A percentile compares a stretch with the other conserved stretches of the same genome.
These are phyloP conservation scores for Eremothecium gossypii DNA, from an alignment of 1,139 yeast species.

Conservation along the genomic window DNA sequence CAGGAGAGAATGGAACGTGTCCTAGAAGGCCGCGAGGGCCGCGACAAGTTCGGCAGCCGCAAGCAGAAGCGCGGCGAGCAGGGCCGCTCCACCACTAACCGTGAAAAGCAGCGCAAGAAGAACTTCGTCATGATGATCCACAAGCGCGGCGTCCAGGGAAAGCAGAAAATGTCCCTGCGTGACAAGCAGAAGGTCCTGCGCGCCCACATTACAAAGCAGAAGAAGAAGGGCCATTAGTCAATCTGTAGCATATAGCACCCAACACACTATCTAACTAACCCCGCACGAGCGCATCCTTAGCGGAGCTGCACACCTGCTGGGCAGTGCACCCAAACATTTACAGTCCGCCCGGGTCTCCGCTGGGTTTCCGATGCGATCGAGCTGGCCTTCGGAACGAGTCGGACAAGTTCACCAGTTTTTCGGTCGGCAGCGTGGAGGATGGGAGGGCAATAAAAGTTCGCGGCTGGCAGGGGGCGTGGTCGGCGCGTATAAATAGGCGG, in stretches of 20 bases:
- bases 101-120: slow-evolving; percentile 96
- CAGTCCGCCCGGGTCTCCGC: no score
- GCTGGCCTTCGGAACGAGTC: no score
- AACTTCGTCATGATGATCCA: slow-evolving; percentile 98
- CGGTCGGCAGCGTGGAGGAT: no score
- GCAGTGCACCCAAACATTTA: no score
- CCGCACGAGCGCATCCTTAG: no score
- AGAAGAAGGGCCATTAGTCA: slow-evolving; percentile 60
- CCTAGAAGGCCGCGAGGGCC: slow-evolving; percentile 84
- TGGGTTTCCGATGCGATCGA: no score
- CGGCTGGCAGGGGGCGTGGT: no score
- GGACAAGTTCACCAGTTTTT: no score
- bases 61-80: slow-evolving; percentile 71
- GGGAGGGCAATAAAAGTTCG: no score
- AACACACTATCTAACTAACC: background rate
- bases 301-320: no score
- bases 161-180: slow-evolving; percentile 77
- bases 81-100: slow-evolving; percentile 80
- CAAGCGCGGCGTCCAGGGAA: slow-evolving; percentile 88
- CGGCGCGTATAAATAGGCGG: no score
- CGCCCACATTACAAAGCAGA: slow-evolving; percentile 83
- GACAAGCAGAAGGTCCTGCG: slow-evolving; percentile 80
- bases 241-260: background rate
- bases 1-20: slow-evolving; percentile 87
- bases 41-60: slow-evolving; percentile 82